A percentile compares a stretch with the other conserved stretches of the same genome.
phyloP scores from a whole-genome alignment of 2,329 filamentous ascomycete genomes.

The Dendrostoma leiphaemia region DNA sequence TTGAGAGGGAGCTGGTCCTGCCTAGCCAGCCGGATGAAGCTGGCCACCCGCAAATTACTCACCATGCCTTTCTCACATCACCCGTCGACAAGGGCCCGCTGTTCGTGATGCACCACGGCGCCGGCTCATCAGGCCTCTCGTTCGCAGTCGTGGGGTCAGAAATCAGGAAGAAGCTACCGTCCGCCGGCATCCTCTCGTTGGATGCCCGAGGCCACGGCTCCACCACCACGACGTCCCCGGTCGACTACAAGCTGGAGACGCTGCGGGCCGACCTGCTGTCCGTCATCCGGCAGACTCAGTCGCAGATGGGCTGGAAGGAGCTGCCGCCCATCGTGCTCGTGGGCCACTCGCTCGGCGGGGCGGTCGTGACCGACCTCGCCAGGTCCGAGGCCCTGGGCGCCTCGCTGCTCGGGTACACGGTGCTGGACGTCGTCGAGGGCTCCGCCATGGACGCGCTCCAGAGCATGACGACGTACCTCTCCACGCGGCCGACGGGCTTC shows the following conservation, averaged over 20 bases:
- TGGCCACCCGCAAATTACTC: conserved; percentile 49
- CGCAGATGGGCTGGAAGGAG: conserved; percentile 67
- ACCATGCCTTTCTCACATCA: conserved; percentile 87
- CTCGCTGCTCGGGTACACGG: conserved; percentile 77
- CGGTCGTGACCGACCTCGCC: conserved; percentile 83
- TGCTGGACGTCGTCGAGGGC: conserved; percentile 93
- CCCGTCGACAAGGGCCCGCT: conserved; percentile 74
- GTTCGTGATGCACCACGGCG: conserved; percentile 93
- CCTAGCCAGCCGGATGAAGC: conserved; percentile 39
- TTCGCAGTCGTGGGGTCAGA: conserved; percentile 81
- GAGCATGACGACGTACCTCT: conserved; percentile 90
- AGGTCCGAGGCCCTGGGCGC: conserved; percentile 62
- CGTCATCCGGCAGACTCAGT: conserved; percentile 66
- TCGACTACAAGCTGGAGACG: conserved; percentile 71
- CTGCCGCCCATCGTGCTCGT: conserved; percentile 78
- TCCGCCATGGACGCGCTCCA: conserved; percentile 92
- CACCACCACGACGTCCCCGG: conserved; percentile 47
- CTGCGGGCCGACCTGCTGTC: conserved; percentile 70
- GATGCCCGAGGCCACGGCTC: conserved; percentile 87
- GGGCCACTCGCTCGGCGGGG: conserved; percentile 90
- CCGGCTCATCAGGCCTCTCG: conserved; percentile 87
- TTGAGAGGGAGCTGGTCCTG: conserved; percentile 82
- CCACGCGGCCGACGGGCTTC: conserved; percentile 77
- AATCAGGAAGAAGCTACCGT: conserved; percentile 72
- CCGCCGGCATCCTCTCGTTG: conserved; percentile 78